Evolutionary conservation across 495 filamentous ascomycete genomes (phyloP).

Genomic region (Lophium mytilinum): DNA sequence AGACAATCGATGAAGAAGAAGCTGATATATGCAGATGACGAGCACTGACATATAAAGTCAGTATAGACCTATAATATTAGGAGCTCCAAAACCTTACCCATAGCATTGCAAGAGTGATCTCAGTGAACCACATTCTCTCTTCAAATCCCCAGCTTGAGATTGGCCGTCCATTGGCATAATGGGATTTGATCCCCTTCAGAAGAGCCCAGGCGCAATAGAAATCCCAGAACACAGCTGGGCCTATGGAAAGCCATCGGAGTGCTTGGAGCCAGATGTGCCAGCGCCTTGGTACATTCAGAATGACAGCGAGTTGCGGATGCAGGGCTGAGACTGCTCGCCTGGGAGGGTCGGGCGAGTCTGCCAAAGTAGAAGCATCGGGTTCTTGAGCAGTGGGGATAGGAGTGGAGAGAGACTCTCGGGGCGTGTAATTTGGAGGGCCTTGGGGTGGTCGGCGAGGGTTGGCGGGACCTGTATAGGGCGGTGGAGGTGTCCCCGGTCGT

Average conservation of each 20-base stretch:
- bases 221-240: conserved; percentile 55
- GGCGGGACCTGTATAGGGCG: not conserved
- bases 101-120: conserved; percentile 71
- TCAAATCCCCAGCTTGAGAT: not conserved
- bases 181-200: not conserved
- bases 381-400: not conserved
- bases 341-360: not conserved
- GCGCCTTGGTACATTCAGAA: conserved; percentile 52
- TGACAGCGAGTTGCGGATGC: conserved; percentile 57
- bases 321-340: conserved; percentile 27
- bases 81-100: conserved; percentile 50
- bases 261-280: conserved; percentile 58
- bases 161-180: not conserved
- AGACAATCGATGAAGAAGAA: conserved; percentile 89
- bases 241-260: conserved; percentile 52
- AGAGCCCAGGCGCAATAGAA: conserved; percentile 42
- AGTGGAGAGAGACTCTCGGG: not conserved
- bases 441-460: not conserved
- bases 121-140: conserved; percentile 47
- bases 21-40: conserved; percentile 73
- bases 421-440: not conserved
- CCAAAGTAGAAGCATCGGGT: not conserved
- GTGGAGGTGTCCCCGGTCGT: not conserved
- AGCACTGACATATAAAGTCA: conserved; percentile 47
- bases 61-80: not conserved